Base-by-base conservation (phyloP, 78 protist species). In the Isochrysis galbana region DNA sequence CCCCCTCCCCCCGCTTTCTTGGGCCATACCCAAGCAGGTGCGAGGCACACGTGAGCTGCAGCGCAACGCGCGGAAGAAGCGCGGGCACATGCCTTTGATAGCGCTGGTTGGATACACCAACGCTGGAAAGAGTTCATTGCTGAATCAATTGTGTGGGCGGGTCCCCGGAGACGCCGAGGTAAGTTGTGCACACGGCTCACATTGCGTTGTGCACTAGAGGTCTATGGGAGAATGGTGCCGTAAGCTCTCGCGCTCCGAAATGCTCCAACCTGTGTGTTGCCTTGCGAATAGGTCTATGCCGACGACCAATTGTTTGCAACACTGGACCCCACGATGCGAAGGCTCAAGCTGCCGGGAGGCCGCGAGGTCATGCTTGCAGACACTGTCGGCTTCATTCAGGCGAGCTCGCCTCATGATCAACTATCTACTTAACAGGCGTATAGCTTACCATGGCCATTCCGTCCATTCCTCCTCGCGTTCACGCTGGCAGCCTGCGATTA, bases 81-180 rank as follows among this genome's bases (percentile, higher is more conserved):
- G 91, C 42, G 91, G 47, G 41, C 36, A 1, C 39, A 38, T 55
- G 29, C 91, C 91, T 25, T 25, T 89, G 26, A 41, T 70, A 36
- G 91, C 91, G 36, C 32, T 89, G 26, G 92, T 89, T 7, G 92
- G 92, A 22, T 89, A 89, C 92, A 89, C 92, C 32, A 89, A 89
- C 67, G 92, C 92, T 19, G 82, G 82, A 19, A 72, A 72, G 82
- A 36, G 44, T 5, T 72, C 82, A 17, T 41, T 72, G 14, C 17
- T 72, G 39, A 72, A 72, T n/a, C 2, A 72, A 41, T 41, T 72
- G 44, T 72, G 82, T 41, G 82, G 39, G 4, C 4, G 29, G 32
- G 74, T 26, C 32, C 38, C 19, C 38, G 74, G 17, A 7, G n/a
- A 32, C 74, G 83, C 2, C 36, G 19, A 45, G 72, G n/a, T n/a